These are phyloP conservation scores for Aureobasidium lini DNA, from an alignment of 2,329 filamentous ascomycete genomes.

Conservation along the genomic window DNA sequence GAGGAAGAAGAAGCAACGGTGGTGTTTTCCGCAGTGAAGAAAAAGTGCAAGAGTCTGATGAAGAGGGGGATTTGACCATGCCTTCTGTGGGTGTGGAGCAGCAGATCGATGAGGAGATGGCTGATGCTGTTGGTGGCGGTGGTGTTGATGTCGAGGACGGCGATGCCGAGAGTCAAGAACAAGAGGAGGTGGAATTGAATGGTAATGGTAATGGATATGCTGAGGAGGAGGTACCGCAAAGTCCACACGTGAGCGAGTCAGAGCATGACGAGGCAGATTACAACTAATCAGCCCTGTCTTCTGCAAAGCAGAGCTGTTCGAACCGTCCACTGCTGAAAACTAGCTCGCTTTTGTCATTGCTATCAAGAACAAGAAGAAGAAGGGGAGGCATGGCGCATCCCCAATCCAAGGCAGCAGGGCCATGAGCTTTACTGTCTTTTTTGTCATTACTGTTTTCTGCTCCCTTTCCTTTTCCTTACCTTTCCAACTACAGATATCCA, in stretches of 20 bases:
- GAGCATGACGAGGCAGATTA: not conserved
- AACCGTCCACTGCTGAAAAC: too few species aligned
- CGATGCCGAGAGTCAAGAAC: conserved; percentile 5
- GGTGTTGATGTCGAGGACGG: not conserved
- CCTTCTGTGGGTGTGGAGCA: not conserved
- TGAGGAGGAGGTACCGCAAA: not conserved
- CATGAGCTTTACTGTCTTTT: too few species aligned
- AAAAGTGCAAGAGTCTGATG: conserved; percentile 8
- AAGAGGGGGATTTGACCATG: conserved; percentile 3
- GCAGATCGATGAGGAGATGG: not conserved
- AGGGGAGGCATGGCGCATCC: too few species aligned
- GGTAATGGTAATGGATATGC: conserved; percentile 18
- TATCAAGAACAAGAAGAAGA: too few species aligned
- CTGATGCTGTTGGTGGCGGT: not conserved
- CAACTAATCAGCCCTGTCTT: not conserved
- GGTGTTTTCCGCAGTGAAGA: not conserved
- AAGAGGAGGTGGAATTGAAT: conserved; percentile 33
- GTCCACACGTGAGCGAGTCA: not conserved
- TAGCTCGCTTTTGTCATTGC: too few species aligned
- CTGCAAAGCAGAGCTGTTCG: not conserved
- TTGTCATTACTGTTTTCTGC: too few species aligned
- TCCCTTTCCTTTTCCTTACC: too few species aligned
- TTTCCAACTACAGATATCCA: too few species aligned
- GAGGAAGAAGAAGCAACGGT: not conserved
- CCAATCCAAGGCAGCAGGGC: too few species aligned